Evolutionary conservation across 2,329 filamentous ascomycete species (phyloP), one percentile per base, ranked within the genome.

Genomic region (Aspergillus pseudoglaucus): DNA sequence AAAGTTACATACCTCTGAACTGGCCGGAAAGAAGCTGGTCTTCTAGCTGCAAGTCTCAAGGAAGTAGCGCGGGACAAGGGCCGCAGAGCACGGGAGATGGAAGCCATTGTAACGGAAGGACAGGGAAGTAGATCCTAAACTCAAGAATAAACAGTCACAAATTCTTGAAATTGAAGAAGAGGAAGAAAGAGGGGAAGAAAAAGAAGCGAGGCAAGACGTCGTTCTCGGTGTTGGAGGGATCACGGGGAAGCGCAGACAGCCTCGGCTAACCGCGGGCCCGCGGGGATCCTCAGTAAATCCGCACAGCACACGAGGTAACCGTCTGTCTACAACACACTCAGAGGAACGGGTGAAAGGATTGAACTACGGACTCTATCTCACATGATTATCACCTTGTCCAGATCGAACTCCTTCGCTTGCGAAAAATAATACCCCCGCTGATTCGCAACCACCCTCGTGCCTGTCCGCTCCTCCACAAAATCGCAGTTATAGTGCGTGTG

Each of bases 401-500:
- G 45, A 37, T 72, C 62, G 47, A 67, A 75, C 1, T 57, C 66
- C 6, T 53, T 44, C 1, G 68, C 57, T 49, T 71, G 69, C 1
- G 61, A 51, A 54, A 70, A 73, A 46, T 67, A 69, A 54, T 70
- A 69, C 5, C 70, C 69, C 47, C 63, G 62, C 55, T 74, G 68
- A 47, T 75, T 74, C 39, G 66, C 60, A 30, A 73, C 37, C 8
- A 73, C 58, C 40, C 64, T 57, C 37, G 65, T 71, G 12, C 58
- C 59, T 5, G 53, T 60, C 42, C 47, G 44, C 4, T 58, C 58
- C 12, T 68, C 63, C 6, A 51, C 42, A 45, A 69, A 74, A 44
- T 68, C 62, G 54, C 66, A 73, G 52, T 71, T 74, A 51, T 63
- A 74, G 57, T 77, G 74, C 10, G 74, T 77, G 53, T 77, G 74